phyloP scores from a whole-genome alignment of 2,329 filamentous ascomycete genomes.

The Fusarium stilboides region DNA sequence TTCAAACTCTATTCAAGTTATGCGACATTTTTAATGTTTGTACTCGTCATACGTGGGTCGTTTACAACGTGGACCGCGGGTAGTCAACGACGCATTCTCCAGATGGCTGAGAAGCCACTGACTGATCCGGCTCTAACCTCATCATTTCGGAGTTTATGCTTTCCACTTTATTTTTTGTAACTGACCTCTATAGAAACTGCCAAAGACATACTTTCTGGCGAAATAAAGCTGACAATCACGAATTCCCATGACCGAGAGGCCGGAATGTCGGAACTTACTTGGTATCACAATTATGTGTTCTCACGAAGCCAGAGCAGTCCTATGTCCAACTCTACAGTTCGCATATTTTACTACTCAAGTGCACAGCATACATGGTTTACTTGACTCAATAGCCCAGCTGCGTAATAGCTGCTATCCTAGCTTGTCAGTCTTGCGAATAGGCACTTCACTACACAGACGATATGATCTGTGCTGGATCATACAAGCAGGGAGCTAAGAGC shows the following conservation, averaged over 20 bases:
- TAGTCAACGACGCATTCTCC: constrained; percentile 10
- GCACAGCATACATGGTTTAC: neutral
- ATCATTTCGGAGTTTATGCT: neutral
- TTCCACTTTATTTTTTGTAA: neutral
- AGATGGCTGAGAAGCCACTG: neutral
- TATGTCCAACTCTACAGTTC: neutral
- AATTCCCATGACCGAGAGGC: neutral
- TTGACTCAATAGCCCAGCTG: neutral
- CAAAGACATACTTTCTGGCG: neutral
- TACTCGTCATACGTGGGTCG: constrained; percentile 40
- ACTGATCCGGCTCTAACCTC: neutral
- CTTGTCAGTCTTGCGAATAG: too few relatives aligned
- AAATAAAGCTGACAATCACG: neutral
- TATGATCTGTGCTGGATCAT: neutral
- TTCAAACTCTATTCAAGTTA: constrained; percentile 4
- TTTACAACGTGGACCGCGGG: constrained; percentile 32
- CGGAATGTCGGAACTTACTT: neutral
- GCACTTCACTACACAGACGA: neutral
- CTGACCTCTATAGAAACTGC: neutral
- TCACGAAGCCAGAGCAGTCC: neutral
- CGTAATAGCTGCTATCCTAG: too few relatives aligned
- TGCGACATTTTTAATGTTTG: constrained; percentile 26
- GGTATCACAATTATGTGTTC: neutral
- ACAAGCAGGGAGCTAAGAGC: neutral
- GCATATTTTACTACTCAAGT: neutral